Evolutionary conservation across 2,329 filamentous ascomycete genomes (phyloP), one percentile per base, ranked within the genome.

Genomic region (Paecilomyces dactylethromorphus): DNA sequence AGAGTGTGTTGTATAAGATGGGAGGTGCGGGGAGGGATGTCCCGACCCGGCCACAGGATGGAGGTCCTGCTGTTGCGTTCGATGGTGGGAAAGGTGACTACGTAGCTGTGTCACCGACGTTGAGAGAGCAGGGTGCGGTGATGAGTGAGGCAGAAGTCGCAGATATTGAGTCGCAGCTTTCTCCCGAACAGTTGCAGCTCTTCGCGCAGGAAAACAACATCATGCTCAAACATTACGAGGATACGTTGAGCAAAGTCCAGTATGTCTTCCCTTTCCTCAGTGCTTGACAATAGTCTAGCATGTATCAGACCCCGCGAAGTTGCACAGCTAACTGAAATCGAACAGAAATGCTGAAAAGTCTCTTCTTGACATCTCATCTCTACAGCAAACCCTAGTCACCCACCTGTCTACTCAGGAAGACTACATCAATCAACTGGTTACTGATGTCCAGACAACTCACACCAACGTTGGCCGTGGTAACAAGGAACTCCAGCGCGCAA

Each of bases 141-240:
- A 52, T 75, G 7, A 71, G 71, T 35, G 68, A 72, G 51, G 65
- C 62, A 3, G 73, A 75, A 54, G 65, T 67, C 1, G 69, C 70
- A 18, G 70, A 72, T 6, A 78, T 81, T 50, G 80, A 83, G 68
- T 71, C 85, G 50, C 84, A 87, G 62, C 78, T 97, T 61, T 91
- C 89, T 18, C 82, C 87, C 22, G 92, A 97, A 70, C 93, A 97
- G 74, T 79, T 94, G 56, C 93, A 97, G 73, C 84, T 96, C 71
- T 97, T 99, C 77, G 92, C 93, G 66, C 85, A 91, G 75, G 92
- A 95, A 70, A 97, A 97, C 71, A 87, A 92, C 74, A 87, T 91
- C 63, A 92, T 99, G 87, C 82, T 97, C 66, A 90, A 89, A 74
- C 90, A 96, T 75, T 96, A 95, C 74, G 91, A 97, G 74, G 91